A percentile compares a stretch with the other conserved stretches of the same genome.
These are phyloP conservation scores for Fusarium stilboides DNA, from an alignment of 2,329 filamentous ascomycete species.

Conservation along the genomic window DNA sequence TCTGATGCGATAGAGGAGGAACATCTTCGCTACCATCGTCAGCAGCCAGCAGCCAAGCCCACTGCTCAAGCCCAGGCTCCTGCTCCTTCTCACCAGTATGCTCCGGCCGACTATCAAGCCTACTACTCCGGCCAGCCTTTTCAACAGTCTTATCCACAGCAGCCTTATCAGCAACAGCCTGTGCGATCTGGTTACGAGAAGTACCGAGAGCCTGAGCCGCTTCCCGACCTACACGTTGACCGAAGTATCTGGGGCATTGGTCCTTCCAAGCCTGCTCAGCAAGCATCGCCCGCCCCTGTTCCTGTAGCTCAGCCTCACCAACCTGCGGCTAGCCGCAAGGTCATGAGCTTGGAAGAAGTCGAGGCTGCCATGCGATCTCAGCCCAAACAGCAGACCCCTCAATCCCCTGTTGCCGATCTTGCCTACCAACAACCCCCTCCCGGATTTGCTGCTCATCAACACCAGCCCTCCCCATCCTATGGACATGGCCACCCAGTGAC, in stretches of 20 bases:
- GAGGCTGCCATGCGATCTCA: slow-evolving; percentile 91
- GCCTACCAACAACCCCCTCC: slow-evolving; percentile 49
- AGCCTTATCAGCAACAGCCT: slow-evolving; percentile 64
- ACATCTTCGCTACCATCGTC: slow-evolving; percentile 85
- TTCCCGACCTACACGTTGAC: slow-evolving; percentile 92
- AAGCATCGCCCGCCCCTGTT: slow-evolving; percentile 52
- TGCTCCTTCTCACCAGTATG: slow-evolving; percentile 56
- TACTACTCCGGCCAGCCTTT: slow-evolving; percentile 45
- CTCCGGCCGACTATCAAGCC: slow-evolving; percentile 56
- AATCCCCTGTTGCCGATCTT: slow-evolving; percentile 49
- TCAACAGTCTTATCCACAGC: slow-evolving; percentile 30
- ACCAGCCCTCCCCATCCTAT: slow-evolving; percentile 53
- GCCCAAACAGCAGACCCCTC: slow-evolving; percentile 65
- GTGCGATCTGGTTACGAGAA: slow-evolving; percentile 90
- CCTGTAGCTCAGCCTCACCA: slow-evolving; percentile 38
- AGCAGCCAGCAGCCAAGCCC: slow-evolving; percentile 71
- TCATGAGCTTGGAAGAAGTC: slow-evolving; percentile 97
- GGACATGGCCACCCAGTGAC: slow-evolving; percentile 66
- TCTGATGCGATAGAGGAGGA: slow-evolving; percentile 91
- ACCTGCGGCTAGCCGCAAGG: slow-evolving; percentile 72
- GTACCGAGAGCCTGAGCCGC: slow-evolving; percentile 86
- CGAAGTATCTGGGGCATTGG: slow-evolving; percentile 91
- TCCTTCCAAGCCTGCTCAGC: slow-evolving; percentile 62
- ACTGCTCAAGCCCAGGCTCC: slow-evolving; percentile 51
- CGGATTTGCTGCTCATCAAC: slow-evolving; percentile 48